Conservation (phyloP, 2,329 filamentous ascomycete species). For the Tolypocladium paradoxum region DNA sequence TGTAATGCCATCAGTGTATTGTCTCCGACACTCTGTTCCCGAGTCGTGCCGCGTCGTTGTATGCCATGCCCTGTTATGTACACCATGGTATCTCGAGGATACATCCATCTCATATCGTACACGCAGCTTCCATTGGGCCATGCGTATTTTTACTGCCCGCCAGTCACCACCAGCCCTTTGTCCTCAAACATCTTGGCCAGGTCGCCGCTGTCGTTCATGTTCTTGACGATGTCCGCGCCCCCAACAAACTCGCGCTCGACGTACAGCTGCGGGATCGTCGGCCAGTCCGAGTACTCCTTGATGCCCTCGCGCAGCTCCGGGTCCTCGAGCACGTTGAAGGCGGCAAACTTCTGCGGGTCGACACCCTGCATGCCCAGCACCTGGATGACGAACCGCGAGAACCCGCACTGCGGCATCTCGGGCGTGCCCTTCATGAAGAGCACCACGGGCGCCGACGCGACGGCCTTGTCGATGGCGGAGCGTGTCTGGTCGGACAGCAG, state of each 20-base stretch:
- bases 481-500: slow-evolving; percentile 72
- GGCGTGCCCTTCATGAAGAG: slow-evolving; percentile 99
- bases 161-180: slow-evolving; percentile 69
- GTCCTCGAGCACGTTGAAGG: slow-evolving; percentile 95
- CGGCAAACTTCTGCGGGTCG: slow-evolving; percentile 91
- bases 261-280: slow-evolving; percentile 95
- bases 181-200: slow-evolving; percentile 85
- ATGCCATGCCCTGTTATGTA: neutral
- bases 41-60: neutral
- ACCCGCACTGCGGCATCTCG: slow-evolving; percentile 91
- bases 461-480: slow-evolving; percentile 80
- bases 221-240: slow-evolving; percentile 93
- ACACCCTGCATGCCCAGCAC: slow-evolving; percentile 91
- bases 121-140: too few relatives aligned
- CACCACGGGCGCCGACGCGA: slow-evolving; percentile 80
- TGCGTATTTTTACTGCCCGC: slow-evolving; percentile 31
- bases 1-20: neutral
- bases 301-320: slow-evolving; percentile 79
- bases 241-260: slow-evolving; percentile 92
- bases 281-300: slow-evolving; percentile 99
- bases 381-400: slow-evolving; percentile 90
- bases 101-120: slow-evolving; percentile 9
- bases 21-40: neutral
- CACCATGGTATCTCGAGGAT: neutral
- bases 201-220: slow-evolving; percentile 94